These are phyloP conservation scores for Colletotrichum sp. DNA, from an alignment of 2,329 filamentous ascomycete genomes.

Conservation along the genomic window DNA sequence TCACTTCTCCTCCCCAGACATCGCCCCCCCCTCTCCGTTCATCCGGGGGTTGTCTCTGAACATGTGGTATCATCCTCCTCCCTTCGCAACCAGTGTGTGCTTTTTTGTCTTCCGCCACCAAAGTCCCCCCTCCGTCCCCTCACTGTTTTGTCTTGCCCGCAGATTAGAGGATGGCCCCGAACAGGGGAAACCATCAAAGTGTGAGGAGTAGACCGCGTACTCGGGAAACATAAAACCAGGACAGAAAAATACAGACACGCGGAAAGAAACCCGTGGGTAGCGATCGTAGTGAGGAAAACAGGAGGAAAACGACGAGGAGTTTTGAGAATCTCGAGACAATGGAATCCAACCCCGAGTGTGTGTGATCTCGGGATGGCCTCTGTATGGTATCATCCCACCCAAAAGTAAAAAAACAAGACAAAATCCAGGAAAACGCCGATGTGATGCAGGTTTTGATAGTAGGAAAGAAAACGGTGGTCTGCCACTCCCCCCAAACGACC, in stretches of 20 bases:
- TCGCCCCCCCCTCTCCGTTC: neutral
- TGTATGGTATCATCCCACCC: conserved; percentile 19
- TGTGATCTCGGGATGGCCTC: conserved; percentile 3
- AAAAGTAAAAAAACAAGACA: neutral
- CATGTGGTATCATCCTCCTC: conserved; percentile 20
- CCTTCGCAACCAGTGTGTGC: neutral
- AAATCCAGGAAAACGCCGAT: conserved; percentile 5
- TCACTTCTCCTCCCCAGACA: neutral
- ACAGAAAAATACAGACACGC: neutral
- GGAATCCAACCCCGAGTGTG: neutral
- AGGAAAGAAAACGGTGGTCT: neutral
- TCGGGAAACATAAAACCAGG: neutral
- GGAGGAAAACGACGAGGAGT: neutral
- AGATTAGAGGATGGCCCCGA: neutral
- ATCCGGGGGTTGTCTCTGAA: neutral
- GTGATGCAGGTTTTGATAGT: conserved; percentile 12
- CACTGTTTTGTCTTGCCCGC: neutral
- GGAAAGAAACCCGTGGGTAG: conserved; percentile 4
- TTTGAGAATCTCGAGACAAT: neutral
- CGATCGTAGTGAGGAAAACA: conserved; percentile 1
- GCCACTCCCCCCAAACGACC: neutral
- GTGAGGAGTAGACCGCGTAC: neutral
- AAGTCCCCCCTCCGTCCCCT: neutral
- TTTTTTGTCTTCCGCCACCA: neutral
- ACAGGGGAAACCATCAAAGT: neutral